phyloP scores from a whole-genome alignment of 2,329 filamentous ascomycete genomes.

The Cladophialophora psammophila region DNA sequence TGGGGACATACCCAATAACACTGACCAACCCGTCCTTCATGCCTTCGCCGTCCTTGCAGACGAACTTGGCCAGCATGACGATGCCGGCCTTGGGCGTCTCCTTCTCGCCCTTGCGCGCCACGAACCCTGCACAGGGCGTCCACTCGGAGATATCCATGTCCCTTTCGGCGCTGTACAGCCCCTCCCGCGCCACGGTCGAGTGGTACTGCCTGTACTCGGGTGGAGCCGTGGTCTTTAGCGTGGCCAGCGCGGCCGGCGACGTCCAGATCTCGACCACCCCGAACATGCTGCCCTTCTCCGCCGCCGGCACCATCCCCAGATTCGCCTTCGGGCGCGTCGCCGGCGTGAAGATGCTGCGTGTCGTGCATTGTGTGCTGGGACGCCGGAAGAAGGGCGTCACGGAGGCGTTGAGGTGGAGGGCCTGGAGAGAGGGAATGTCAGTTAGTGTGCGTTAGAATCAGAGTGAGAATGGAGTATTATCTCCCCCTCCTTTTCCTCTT shows the following conservation, averaged over 20 bases:
- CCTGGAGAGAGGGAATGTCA: constrained; percentile 7
- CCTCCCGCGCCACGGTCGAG: constrained; percentile 25
- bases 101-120: constrained; percentile 32
- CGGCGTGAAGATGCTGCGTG: constrained; percentile 95
- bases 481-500: background rate
- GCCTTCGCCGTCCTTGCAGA: constrained; percentile 33
- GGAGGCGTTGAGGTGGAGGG: constrained; percentile 8
- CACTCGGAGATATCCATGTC: constrained; percentile 33
- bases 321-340: constrained; percentile 96
- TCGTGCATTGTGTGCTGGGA: constrained; percentile 46
- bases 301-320: constrained; percentile 79
- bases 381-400: constrained; percentile 15
- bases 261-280: constrained; percentile 33
- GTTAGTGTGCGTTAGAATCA: background rate
- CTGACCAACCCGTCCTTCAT: constrained; percentile 32
- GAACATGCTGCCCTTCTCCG: constrained; percentile 23
- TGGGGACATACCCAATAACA: constrained; percentile 32
- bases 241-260: constrained; percentile 17
- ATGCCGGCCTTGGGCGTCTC: constrained; percentile 30
- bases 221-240: constrained; percentile 4
- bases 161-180: constrained; percentile 18
- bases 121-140: constrained; percentile 36
- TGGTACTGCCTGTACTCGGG: constrained; percentile 25
- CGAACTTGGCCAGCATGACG: constrained; percentile 39
- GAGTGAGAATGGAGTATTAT: background rate